A percentile compares a stretch with the other conserved stretches of the same genome.
phyloP scores from a whole-genome alignment of 1,284 basidiomycete genomes.

The Earliella scabrosa region DNA sequence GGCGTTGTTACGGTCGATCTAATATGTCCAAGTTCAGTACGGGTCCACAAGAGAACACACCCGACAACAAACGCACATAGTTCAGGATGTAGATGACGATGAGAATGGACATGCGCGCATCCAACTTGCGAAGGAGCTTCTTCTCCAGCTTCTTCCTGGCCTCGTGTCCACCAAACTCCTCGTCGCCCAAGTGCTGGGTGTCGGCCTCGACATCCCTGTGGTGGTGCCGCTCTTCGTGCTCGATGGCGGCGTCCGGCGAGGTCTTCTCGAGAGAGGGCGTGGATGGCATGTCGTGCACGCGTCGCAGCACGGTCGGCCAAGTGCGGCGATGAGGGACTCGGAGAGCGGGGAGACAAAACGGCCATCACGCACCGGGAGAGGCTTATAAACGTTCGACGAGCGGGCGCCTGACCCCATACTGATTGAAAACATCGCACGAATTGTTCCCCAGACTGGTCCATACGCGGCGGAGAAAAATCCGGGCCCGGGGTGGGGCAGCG shows the following conservation, averaged over 20 bases:
- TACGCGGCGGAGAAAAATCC: constrained; percentile 1
- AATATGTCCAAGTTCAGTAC: constrained; percentile 18
- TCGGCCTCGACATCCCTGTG: constrained; percentile 19
- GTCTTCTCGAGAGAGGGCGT: constrained; percentile 18
- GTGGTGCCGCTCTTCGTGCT: constrained; percentile 3
- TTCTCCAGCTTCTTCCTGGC: constrained; percentile 51
- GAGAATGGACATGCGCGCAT: constrained; percentile 66
- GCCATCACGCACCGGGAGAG: constrained; percentile 19
- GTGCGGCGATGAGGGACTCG: constrained; percentile 10
- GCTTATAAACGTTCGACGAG: constrained; percentile 19
- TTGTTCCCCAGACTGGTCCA: neutral
- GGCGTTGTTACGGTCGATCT: constrained; percentile 74
- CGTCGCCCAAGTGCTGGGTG: constrained; percentile 30
- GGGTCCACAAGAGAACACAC: neutral
- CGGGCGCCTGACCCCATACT: constrained; percentile 8
- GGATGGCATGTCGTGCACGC: constrained; percentile 11
- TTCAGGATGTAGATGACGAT: constrained; percentile 73
- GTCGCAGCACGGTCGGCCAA: neutral
- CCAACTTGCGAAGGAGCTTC: constrained; percentile 62
- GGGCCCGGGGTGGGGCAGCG: constrained; percentile 7
- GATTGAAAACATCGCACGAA: neutral
- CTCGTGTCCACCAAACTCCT: constrained; percentile 48
- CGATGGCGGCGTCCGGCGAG: constrained; percentile 13
- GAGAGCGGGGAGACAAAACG: constrained; percentile 7
- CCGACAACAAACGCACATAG: constrained; percentile 46